These are phyloP conservation scores for Bipolaris gigantea DNA, from an alignment of 2,329 filamentous ascomycete genomes.

Conservation along the genomic window DNA sequence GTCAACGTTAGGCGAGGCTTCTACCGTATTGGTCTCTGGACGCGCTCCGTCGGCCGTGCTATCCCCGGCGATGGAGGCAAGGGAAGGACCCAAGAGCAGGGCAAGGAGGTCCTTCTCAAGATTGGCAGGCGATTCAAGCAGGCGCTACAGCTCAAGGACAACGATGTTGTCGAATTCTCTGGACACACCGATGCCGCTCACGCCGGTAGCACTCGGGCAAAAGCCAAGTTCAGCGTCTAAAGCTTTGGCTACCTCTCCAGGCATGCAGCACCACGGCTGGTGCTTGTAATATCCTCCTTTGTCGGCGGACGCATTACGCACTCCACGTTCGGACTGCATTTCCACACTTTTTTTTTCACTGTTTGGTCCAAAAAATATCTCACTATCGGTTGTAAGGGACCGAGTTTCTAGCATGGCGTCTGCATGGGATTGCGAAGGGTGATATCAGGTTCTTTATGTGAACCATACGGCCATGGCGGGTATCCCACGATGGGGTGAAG, in stretches of 20 bases:
- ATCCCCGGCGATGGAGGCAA: constrained; percentile 76
- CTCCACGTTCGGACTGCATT: constrained; percentile 16
- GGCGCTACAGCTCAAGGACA: constrained; percentile 74
- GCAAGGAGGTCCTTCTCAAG: constrained; percentile 77
- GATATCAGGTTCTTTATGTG: constrained; percentile 36
- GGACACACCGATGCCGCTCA: constrained; percentile 94
- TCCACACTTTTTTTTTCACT: constrained; percentile 27
- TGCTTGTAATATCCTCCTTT: constrained; percentile 6
- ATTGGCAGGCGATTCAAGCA: constrained; percentile 94
- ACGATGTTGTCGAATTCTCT: constrained; percentile 87
- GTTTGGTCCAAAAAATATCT: constrained; percentile 32
- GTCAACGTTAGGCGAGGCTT: constrained; percentile 99
- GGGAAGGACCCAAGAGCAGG: constrained; percentile 77
- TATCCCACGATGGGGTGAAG: constrained; percentile 28
- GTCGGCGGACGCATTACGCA: constrained; percentile 13
- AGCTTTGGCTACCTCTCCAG: neutral
- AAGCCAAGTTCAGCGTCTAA: constrained; percentile 88
- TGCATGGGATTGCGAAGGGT: constrained; percentile 43
- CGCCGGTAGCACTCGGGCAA: constrained; percentile 89
- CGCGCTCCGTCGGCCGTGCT: constrained; percentile 85
- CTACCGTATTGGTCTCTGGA: constrained; percentile 97
- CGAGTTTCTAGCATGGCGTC: constrained; percentile 44
- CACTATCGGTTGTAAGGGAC: constrained; percentile 33
- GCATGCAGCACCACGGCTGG: constrained; percentile 4
- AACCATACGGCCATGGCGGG: constrained; percentile 30